Conservation (phyloP, 305 asterid genomes). For the Solanum hybrid region DNA sequence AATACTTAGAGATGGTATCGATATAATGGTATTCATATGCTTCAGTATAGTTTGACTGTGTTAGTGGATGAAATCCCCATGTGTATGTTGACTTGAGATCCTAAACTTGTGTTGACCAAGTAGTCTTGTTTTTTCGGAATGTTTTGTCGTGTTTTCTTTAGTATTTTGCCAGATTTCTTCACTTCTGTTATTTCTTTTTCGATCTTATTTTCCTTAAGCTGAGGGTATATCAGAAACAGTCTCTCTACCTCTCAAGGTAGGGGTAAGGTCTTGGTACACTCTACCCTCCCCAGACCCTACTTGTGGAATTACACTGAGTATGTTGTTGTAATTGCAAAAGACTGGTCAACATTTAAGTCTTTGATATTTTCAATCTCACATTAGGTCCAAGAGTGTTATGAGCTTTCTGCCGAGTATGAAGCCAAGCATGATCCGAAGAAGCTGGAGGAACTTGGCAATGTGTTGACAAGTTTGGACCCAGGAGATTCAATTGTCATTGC, state of each 20-base stretch:
- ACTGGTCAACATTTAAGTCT: neutral
- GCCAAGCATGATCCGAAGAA: slow-evolving; percentile 32
- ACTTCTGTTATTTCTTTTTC: neutral
- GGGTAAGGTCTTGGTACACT: neutral
- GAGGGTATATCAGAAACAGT: neutral
- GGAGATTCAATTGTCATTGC: slow-evolving; percentile 46
- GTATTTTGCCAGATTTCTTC: neutral
- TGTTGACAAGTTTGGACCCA: slow-evolving; percentile 40
- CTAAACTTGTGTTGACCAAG: neutral
- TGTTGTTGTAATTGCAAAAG: neutral
- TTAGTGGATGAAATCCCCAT: neutral
- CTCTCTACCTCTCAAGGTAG: neutral
- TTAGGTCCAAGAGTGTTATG: slow-evolving; percentile 48
- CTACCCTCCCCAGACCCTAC: neutral
- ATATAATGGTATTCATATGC: neutral
- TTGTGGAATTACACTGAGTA: neutral
- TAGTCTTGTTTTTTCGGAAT: neutral
- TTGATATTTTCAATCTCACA: neutral
- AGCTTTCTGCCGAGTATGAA: slow-evolving; percentile 52
- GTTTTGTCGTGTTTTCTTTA: neutral
- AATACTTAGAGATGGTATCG: neutral
- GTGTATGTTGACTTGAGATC: neutral
- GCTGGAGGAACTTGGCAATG: slow-evolving; percentile 39
- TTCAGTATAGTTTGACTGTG: neutral
- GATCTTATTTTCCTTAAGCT: neutral